Evolutionary conservation across 1,284 basidiomycete genomes (phyloP).

Genomic region (Cutaneotrichosporon dermatis): DNA sequence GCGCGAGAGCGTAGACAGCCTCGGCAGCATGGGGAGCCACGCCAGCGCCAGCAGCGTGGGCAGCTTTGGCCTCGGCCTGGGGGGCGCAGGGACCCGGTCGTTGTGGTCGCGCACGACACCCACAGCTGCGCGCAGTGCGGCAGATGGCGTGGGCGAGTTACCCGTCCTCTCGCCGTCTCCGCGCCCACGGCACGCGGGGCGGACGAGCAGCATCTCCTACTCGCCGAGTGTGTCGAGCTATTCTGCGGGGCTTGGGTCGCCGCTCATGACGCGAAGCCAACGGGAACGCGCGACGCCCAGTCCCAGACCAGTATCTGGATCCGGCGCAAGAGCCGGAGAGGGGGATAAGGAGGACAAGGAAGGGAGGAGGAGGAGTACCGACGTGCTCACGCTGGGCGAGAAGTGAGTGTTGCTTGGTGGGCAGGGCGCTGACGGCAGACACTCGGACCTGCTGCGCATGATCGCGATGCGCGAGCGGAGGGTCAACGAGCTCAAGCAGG

Average conservation of each 20-base stretch:
- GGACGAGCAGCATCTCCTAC: slow-evolving; percentile 1
- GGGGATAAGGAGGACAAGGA: neutral
- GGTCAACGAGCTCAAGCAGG: slow-evolving; percentile 40
- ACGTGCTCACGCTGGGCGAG: slow-evolving; percentile 1
- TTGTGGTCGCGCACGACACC: too few species aligned
- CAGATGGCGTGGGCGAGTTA: neutral
- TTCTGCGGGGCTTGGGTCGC: neutral
- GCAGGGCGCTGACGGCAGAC: slow-evolving; percentile 24
- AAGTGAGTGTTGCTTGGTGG: neutral
- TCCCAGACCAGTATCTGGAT: neutral
- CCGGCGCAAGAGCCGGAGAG: neutral
- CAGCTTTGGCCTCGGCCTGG: neutral
- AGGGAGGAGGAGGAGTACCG: neutral
- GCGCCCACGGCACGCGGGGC: neutral
- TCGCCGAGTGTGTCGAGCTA: neutral
- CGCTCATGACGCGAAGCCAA: neutral
- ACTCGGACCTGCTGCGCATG: slow-evolving; percentile 36
- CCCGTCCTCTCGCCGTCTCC: neutral
- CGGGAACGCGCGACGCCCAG: neutral
- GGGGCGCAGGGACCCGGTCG: too few species aligned
- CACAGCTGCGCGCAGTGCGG: too few species aligned
- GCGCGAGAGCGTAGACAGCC: neutral
- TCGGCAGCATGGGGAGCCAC: neutral
- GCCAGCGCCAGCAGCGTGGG: neutral
- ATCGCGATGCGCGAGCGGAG: slow-evolving; percentile 41